These are phyloP conservation scores for Parastagonospora nodorum DNA, from an alignment of 2,329 filamentous ascomycete genomes.

Conservation along the genomic window DNA sequence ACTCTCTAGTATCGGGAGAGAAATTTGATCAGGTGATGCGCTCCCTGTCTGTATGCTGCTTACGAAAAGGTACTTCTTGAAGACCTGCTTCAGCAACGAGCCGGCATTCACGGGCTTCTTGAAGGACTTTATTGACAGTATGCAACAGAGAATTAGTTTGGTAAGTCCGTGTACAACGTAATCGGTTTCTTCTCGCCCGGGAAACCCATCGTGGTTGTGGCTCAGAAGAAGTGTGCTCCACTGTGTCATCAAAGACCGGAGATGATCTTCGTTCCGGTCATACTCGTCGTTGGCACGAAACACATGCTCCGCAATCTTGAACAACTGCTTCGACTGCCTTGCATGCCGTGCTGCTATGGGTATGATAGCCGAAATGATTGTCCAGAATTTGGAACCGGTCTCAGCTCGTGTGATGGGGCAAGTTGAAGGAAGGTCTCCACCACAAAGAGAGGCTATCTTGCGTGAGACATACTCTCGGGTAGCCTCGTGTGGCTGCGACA, in stretches of 20 bases:
- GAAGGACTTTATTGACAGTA: conserved; percentile 47
- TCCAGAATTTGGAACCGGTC: conserved; percentile 43
- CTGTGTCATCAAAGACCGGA: conserved; percentile 30
- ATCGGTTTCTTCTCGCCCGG: conserved; percentile 44
- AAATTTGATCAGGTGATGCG: not conserved
- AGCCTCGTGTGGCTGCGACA: conserved; percentile 25
- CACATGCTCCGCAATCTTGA: conserved; percentile 42
- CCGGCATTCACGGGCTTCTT: conserved; percentile 44
- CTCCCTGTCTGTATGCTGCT: conserved; percentile 6
- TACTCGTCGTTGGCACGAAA: conserved; percentile 44
- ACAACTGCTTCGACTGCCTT: conserved; percentile 38
- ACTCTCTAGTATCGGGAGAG: conserved; percentile 43
- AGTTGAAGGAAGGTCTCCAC: conserved; percentile 39
- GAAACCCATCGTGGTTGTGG: conserved; percentile 40
- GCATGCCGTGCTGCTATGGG: conserved; percentile 29
- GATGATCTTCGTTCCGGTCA: conserved; percentile 34
- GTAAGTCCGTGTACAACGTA: conserved; percentile 47
- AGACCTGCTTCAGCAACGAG: conserved; percentile 37
- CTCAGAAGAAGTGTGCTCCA: conserved; percentile 44
- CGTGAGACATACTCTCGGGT: conserved; percentile 34
- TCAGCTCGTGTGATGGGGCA: conserved; percentile 36
- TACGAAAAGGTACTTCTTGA: conserved; percentile 44
- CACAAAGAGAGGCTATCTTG: conserved; percentile 43
- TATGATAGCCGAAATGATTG: conserved; percentile 36
- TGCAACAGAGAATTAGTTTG: conserved; percentile 46